A percentile compares a stretch with the other conserved stretches of the same genome.
phyloP scores from a whole-genome alignment of 148 eudicot genomes.

The Limonium bicolor region DNA sequence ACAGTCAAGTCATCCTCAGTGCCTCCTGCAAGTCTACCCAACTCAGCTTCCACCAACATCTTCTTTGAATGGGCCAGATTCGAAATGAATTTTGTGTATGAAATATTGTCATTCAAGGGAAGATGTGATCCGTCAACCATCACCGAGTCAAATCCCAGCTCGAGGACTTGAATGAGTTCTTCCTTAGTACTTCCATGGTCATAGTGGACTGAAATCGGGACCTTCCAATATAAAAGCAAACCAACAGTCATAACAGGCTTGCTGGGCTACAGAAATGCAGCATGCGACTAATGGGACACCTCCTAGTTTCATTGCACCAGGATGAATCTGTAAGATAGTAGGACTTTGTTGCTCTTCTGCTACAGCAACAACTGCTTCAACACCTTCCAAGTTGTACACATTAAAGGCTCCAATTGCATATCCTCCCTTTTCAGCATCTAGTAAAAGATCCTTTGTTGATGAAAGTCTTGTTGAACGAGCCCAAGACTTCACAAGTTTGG shows the following conservation, averaged over 20 bases:
- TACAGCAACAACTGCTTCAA: slow-evolving; percentile 87
- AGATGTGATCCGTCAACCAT: slow-evolving; percentile 99
- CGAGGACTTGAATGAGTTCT: slow-evolving; percentile 71
- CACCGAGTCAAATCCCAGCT: slow-evolving; percentile 83
- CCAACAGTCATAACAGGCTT: too few species aligned
- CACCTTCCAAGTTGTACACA: slow-evolving; percentile 91
- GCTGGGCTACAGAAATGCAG: slow-evolving; percentile 77
- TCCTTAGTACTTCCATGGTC: slow-evolving; percentile 89
- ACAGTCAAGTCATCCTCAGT: slow-evolving; percentile 92
- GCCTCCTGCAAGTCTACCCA: slow-evolving; percentile 95
- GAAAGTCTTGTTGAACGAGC: slow-evolving; percentile 48
- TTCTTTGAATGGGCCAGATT: slow-evolving; percentile 54
- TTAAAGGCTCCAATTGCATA: slow-evolving; percentile 99
- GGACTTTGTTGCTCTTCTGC: slow-evolving; percentile 88
- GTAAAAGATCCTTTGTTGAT: slow-evolving; percentile 67
- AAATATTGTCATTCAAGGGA: slow-evolving; percentile 62
- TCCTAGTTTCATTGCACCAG: slow-evolving; percentile 73
- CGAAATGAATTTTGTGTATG: slow-evolving; percentile 58
- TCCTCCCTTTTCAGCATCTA: slow-evolving; percentile 74
- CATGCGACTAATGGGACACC: slow-evolving; percentile 80
- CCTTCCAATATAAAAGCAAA: too few species aligned
- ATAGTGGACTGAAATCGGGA: slow-evolving; percentile 86
- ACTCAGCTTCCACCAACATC: slow-evolving; percentile 83
- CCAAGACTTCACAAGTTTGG: slow-evolving; percentile 80
- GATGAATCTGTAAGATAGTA: slow-evolving; percentile 97